Percentiles rank a stretch among this genome's conserved stretches.
Evolutionary conservation across 2,329 filamentous ascomycete species (phyloP).

Genomic region (Diaporthe citri): DNA sequence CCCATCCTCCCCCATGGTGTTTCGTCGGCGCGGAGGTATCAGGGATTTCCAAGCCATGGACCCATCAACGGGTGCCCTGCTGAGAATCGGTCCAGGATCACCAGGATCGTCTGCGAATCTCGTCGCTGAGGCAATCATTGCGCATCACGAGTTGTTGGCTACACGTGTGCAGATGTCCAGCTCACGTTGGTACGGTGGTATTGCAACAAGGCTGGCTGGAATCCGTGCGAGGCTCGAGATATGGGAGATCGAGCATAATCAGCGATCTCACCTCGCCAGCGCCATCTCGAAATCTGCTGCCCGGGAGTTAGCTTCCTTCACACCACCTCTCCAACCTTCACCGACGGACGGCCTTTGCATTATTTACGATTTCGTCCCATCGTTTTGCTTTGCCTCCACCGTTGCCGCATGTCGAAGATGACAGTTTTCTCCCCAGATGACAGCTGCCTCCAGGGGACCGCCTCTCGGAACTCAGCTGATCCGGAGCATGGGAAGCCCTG

Average conservation of each 20-base stretch:
- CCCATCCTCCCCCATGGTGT: background rate
- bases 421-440: slow-evolving; percentile 11
- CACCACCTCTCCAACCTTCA: background rate
- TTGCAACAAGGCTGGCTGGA: slow-evolving; percentile 2
- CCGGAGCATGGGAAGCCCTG: slow-evolving; percentile 24
- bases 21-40: slow-evolving; percentile 12
- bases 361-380: slow-evolving; percentile 12
- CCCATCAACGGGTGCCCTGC: slow-evolving; percentile 4
- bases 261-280: background rate
- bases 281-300: background rate
- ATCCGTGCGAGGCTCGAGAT: slow-evolving; percentile 24
- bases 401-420: slow-evolving; percentile 16
- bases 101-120: slow-evolving; percentile 23
- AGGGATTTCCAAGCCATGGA: slow-evolving; percentile 12
- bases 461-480: slow-evolving; percentile 18
- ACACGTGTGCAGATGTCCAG: background rate
- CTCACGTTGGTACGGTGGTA: slow-evolving; percentile 3
- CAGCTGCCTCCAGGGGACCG: slow-evolving; percentile 27
- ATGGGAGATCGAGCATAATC: slow-evolving; percentile 20
- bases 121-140: background rate
- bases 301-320: slow-evolving; percentile 9
- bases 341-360: background rate
- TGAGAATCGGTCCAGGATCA: slow-evolving; percentile 13
- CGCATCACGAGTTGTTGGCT: background rate
- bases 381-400: background rate